Percentiles rank a stretch among this genome's conserved stretches.
Evolutionary conservation across 1,284 basidiomycete species (phyloP).

Genomic region (Sporisorium iseilematis-ciliati): DNA sequence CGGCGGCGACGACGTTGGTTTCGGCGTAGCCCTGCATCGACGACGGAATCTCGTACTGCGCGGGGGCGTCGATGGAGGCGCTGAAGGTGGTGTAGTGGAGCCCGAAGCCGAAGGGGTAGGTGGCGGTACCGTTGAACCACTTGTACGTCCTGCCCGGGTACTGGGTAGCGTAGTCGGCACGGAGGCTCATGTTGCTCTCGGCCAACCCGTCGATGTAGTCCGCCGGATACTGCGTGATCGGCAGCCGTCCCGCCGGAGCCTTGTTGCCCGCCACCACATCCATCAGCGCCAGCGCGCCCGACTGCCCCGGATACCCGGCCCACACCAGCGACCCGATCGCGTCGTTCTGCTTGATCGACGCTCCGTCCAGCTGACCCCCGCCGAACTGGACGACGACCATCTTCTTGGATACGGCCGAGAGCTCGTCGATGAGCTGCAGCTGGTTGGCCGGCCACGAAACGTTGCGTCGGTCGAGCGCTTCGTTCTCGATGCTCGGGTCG

Average conservation of each 20-base stretch:
- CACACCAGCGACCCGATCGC: slow-evolving; percentile 15
- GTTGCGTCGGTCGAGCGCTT: slow-evolving; percentile 8
- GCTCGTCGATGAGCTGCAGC: slow-evolving; percentile 21
- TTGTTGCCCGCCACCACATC: slow-evolving; percentile 11
- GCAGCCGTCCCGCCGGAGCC: slow-evolving; percentile 18
- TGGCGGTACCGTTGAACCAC: slow-evolving; percentile 23
- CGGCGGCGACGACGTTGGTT: slow-evolving; percentile 3
- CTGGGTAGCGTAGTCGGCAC: background rate
- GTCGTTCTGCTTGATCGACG: slow-evolving; percentile 2
- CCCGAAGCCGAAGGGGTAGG: slow-evolving; percentile 19
- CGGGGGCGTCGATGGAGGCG: background rate
- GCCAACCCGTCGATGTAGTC: slow-evolving; percentile 12
- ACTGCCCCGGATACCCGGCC: slow-evolving; percentile 34
- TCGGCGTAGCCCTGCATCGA: slow-evolving; percentile 8
- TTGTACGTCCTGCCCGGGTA: slow-evolving; percentile 34
- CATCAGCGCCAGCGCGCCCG: slow-evolving; percentile 17
- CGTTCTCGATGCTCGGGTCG: slow-evolving; percentile 23
- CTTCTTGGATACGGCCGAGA: slow-evolving; percentile 3
- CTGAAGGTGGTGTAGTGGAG: slow-evolving; percentile 27
- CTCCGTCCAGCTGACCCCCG: slow-evolving; percentile 29
- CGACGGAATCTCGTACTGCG: background rate
- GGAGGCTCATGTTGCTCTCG: slow-evolving; percentile 14
- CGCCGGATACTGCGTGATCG: slow-evolving; percentile 31
- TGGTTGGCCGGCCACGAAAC: slow-evolving; percentile 29
- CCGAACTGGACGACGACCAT: slow-evolving; percentile 31